A percentile compares a stretch with the other conserved stretches of the same genome.
Evolutionary conservation across 2,329 filamentous ascomycete species (phyloP).

Genomic region (Trichoderma sp.): DNA sequence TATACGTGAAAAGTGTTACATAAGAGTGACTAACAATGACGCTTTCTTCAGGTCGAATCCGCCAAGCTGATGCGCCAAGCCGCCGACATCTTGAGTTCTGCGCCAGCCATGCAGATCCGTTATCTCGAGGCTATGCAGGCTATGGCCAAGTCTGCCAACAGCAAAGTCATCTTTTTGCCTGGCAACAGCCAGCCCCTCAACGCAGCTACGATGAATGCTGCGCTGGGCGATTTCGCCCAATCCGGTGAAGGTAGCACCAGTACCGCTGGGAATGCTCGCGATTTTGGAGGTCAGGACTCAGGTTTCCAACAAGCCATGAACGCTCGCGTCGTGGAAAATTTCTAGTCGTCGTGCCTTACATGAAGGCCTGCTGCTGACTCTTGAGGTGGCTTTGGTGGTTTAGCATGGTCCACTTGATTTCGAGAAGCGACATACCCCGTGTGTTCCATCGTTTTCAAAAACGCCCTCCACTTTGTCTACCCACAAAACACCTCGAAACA

Average conservation of each 20-base stretch:
- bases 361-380: conserved; percentile 36
- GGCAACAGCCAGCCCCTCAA: conserved; percentile 59
- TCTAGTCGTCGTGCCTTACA: conserved; percentile 52
- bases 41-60: conserved; percentile 66
- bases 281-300: conserved; percentile 55
- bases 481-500: neutral
- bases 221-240: conserved; percentile 42
- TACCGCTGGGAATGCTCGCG: conserved; percentile 47
- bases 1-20: neutral
- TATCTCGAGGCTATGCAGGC: conserved; percentile 98
- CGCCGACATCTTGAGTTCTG: conserved; percentile 87
- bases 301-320: conserved; percentile 82
- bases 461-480: neutral
- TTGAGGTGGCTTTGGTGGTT: conserved; percentile 32
- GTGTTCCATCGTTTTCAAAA: conserved; percentile 30
- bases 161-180: conserved; percentile 84
- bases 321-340: conserved; percentile 80
- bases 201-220: conserved; percentile 44
- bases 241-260: conserved; percentile 51
- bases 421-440: conserved; percentile 26
- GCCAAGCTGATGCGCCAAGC: conserved; percentile 93
- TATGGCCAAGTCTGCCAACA: conserved; percentile 93
- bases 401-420: conserved; percentile 44
- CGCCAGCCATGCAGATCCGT: conserved; percentile 96
- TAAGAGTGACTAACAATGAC: conserved; percentile 9